Evolutionary conservation across 2,329 filamentous ascomycete species (phyloP).

Genomic region (Blastomyces silverae): DNA sequence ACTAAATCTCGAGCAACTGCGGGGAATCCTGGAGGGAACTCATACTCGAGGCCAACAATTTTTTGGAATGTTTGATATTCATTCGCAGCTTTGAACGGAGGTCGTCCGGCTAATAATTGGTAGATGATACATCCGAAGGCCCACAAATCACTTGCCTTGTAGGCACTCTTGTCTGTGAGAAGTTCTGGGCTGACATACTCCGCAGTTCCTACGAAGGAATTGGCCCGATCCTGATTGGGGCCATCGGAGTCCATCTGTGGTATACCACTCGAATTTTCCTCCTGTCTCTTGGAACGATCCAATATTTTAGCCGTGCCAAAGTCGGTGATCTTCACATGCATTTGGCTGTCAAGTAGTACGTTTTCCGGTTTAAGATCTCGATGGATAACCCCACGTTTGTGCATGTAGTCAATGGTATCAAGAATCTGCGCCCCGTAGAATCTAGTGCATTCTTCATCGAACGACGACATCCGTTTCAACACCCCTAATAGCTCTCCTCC

Average conservation of each 20-base stretch:
- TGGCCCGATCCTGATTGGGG: conserved; percentile 64
- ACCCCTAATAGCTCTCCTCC: conserved; percentile 89
- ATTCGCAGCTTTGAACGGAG: conserved; percentile 91
- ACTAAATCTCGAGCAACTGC: conserved; percentile 78
- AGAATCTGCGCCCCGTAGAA: conserved; percentile 96
- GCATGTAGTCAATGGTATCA: conserved; percentile 97
- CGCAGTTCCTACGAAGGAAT: conserved; percentile 94
- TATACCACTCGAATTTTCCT: conserved; percentile 41
- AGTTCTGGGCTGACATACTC: conserved; percentile 98
- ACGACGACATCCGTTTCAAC: conserved; percentile 87
- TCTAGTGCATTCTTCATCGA: conserved; percentile 86
- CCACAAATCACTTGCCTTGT: conserved; percentile 97
- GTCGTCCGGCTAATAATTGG: conserved; percentile 88
- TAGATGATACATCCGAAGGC: conserved; percentile 98
- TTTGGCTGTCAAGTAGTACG: conserved; percentile 85
- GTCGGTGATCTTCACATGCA: conserved; percentile 98
- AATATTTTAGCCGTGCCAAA: conserved; percentile 97
- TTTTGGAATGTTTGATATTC: conserved; percentile 98
- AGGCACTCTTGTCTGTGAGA: conserved; percentile 92
- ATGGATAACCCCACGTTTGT: conserved; percentile 90
- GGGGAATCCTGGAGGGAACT: conserved; percentile 85
- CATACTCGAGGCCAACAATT: conserved; percentile 89
- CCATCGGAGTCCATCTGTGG: conserved; percentile 47
- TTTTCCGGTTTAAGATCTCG: conserved; percentile 96
- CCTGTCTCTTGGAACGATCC: conserved; percentile 47